Conservation (phyloP, 129 eudicot genomes). For the Arctium minus region DNA sequence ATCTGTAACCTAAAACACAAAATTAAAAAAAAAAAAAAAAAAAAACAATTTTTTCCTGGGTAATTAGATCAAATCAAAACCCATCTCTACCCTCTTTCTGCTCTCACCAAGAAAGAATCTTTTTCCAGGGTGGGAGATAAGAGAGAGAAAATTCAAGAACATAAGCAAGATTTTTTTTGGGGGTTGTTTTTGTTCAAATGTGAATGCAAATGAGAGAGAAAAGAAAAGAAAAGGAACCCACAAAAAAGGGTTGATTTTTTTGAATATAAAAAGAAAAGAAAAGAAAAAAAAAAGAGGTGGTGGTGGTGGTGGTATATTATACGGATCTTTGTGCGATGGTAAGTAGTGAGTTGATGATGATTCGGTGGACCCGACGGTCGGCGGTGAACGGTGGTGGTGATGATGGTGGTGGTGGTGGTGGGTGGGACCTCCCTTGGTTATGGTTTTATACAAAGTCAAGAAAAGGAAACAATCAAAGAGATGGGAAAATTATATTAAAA, state of each 20-base stretch:
- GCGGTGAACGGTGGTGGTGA: not conserved
- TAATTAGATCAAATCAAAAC: constrained; percentile 13
- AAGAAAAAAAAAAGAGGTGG: not conserved
- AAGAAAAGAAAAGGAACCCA: constrained; percentile 23
- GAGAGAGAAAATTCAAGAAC: constrained; percentile 26
- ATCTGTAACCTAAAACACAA: constrained; percentile 13
- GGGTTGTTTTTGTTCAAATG: constrained; percentile 17
- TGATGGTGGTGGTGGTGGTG: constrained; percentile 13
- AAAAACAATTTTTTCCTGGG: not conserved
- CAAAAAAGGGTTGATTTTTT: constrained; percentile 14
- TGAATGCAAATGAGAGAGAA: constrained; percentile 12
- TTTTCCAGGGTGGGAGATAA: constrained; percentile 20
- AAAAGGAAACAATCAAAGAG: constrained; percentile 29
- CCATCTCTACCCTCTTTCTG: constrained; percentile 8
- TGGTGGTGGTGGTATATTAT: constrained; percentile 17
- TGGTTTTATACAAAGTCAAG: constrained; percentile 21
- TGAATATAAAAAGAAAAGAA: not conserved
- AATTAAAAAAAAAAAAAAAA: not conserved
- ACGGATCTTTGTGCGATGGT: constrained; percentile 27
- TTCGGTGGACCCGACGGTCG: constrained; percentile 24
- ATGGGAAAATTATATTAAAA: constrained; percentile 20
- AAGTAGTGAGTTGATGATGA: constrained; percentile 25
- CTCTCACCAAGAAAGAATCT: constrained; percentile 29
- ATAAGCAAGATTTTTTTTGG: constrained; percentile 7
- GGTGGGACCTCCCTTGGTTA: constrained; percentile 30